Percentiles rank a stretch among this genome's conserved stretches.
These are phyloP conservation scores for Hyphopichia buzzinii DNA, from an alignment of 1,139 yeast species.

Conservation along the genomic window DNA sequence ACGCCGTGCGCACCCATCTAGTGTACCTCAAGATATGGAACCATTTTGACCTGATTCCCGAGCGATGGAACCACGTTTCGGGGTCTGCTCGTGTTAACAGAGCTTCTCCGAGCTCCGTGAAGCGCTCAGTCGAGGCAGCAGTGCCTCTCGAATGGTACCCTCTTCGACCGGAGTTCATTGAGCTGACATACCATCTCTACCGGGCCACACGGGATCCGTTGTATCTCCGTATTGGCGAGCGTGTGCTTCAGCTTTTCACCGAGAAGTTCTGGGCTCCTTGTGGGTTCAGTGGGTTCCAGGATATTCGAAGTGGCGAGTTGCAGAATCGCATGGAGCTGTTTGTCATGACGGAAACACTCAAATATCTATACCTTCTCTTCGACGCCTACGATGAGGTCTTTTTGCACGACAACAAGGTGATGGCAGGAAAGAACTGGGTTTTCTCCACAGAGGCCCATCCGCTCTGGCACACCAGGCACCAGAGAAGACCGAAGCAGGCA, in stretches of 20 bases:
- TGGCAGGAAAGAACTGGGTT: slow-evolving; percentile 53
- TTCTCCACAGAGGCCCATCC: slow-evolving; percentile 97
- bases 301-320: slow-evolving; percentile 57
- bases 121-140: slow-evolving; percentile 18
- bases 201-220: slow-evolving; percentile 86
- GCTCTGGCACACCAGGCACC: slow-evolving; percentile 52
- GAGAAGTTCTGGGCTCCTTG: slow-evolving; percentile 57
- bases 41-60: slow-evolving; percentile 78
- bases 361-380: slow-evolving; percentile 78
- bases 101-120: background rate
- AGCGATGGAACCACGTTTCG: slow-evolving; percentile 63
- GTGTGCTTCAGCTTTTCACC: slow-evolving; percentile 55
- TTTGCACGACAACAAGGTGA: slow-evolving; percentile 25
- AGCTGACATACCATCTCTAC: slow-evolving; percentile 80
- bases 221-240: slow-evolving; percentile 71
- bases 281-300: slow-evolving; percentile 80
- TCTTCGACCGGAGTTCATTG: slow-evolving; percentile 85
- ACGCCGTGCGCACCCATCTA: slow-evolving; percentile 62
- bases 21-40: slow-evolving; percentile 80
- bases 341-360: slow-evolving; percentile 81
- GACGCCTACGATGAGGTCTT: slow-evolving; percentile 64
- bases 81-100: slow-evolving; percentile 7
- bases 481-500: slow-evolving; percentile 17
- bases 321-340: slow-evolving; percentile 92
- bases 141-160: slow-evolving; percentile 86